A percentile compares a stretch with the other conserved stretches of the same genome.
These are phyloP conservation scores for Naganishia friedmannii DNA, from an alignment of 768 basidiomycete genomes.

Conservation along the genomic window DNA sequence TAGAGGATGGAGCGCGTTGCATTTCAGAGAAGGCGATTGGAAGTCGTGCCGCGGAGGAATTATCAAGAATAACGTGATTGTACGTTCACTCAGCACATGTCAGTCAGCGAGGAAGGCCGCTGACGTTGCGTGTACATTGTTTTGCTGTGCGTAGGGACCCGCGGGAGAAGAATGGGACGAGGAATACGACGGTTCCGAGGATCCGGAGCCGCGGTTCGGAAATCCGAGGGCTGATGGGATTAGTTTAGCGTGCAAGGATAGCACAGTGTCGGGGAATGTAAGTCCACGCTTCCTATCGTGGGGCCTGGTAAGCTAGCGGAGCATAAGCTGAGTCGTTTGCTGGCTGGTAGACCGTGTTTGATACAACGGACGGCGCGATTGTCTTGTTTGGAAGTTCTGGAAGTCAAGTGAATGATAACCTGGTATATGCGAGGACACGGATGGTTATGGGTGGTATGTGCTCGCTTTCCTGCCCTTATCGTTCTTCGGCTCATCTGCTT, in stretches of 20 bases:
- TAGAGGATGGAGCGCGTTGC: constrained; percentile 52
- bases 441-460: constrained; percentile 49
- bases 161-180: constrained; percentile 53
- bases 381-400: constrained; percentile 52
- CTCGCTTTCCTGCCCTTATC: not conserved
- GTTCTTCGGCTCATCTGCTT: not conserved
- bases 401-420: constrained; percentile 45
- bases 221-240: constrained; percentile 52
- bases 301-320: too few species aligned
- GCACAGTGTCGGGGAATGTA: constrained; percentile 50
- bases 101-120: not conserved
- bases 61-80: constrained; percentile 50
- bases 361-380: constrained; percentile 52
- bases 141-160: constrained; percentile 51
- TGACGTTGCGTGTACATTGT: not conserved
- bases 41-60: constrained; percentile 46
- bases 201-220: constrained; percentile 42
- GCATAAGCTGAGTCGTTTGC: not conserved
- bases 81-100: constrained; percentile 27
- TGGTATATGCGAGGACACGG: constrained; percentile 46
- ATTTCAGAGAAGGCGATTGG: constrained; percentile 52
- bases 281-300: constrained; percentile 19
- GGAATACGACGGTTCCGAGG: constrained; percentile 48
- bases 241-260: constrained; percentile 53
- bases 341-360: constrained; percentile 46